phyloP scores from a whole-genome alignment of 2,329 filamentous ascomycete species.

The Hypoxylon sp. region DNA sequence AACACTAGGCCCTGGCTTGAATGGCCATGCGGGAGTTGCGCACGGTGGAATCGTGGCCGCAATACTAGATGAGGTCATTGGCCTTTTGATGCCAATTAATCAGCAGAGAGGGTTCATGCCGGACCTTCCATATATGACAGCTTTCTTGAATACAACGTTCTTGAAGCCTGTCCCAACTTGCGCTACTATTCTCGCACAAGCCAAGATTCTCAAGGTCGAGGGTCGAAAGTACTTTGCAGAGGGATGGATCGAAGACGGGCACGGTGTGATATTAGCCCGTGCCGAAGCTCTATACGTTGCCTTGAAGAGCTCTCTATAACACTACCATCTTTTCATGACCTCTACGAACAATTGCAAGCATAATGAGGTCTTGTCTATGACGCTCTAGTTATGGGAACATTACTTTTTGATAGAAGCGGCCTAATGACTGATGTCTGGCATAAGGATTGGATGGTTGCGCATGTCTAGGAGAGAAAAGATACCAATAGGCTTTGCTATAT shows the following conservation, averaged over 20 bases:
- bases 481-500: not conserved
- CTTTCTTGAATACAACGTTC: conserved; percentile 70
- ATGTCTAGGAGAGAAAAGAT: not conserved
- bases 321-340: not conserved
- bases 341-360: not conserved
- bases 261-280: conserved; percentile 64
- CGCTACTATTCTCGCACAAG: conserved; percentile 63
- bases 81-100: conserved; percentile 64
- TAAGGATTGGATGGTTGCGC: not conserved
- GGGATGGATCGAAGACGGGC: conserved; percentile 65
- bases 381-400: not conserved
- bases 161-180: conserved; percentile 67
- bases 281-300: conserved; percentile 68
- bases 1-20: conserved; percentile 65
- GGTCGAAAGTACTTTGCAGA: conserved; percentile 69
- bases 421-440: not conserved
- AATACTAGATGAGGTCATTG: conserved; percentile 72
- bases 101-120: conserved; percentile 39
- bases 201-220: conserved; percentile 62
- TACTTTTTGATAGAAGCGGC: not conserved
- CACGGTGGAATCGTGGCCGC: conserved; percentile 73
- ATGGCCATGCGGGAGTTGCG: conserved; percentile 66
- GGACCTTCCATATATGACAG: conserved; percentile 60
- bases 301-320: conserved; percentile 43
- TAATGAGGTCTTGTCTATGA: not conserved